phyloP scores from a whole-genome alignment of 2,329 filamentous ascomycete species.

The Pseudodiploospora longispora region DNA sequence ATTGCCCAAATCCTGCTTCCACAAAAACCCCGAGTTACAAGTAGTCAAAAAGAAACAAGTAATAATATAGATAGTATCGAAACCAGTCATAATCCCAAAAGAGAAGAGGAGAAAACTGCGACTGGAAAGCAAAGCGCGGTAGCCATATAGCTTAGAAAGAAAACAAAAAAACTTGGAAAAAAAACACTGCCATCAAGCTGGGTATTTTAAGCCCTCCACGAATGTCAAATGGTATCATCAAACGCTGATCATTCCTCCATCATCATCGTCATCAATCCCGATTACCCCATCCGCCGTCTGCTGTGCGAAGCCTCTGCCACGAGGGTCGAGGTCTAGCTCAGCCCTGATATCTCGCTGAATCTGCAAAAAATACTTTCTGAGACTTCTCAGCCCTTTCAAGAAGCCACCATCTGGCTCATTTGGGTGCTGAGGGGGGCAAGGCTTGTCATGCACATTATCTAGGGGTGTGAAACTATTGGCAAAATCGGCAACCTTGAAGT shows the following conservation, averaged over 20 bases:
- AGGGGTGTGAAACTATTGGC: slow-evolving; percentile 93
- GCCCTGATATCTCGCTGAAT: slow-evolving; percentile 71
- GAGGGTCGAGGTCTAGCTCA: slow-evolving; percentile 39
- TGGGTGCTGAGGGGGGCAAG: slow-evolving; percentile 76
- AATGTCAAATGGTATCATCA: slow-evolving; percentile 16
- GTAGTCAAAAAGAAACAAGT: too few relatives aligned
- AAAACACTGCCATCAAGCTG: neutral
- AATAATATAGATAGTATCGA: too few relatives aligned
- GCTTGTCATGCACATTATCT: slow-evolving; percentile 53
- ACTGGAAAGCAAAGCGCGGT: too few relatives aligned
- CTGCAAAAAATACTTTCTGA: slow-evolving; percentile 76
- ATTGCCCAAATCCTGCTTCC: too few relatives aligned
- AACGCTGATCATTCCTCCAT: slow-evolving; percentile 26
- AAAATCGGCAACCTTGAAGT: slow-evolving; percentile 97
- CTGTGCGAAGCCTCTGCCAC: slow-evolving; percentile 14
- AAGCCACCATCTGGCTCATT: slow-evolving; percentile 82
- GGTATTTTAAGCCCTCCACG: neutral
- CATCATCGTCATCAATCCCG: slow-evolving; percentile 17
- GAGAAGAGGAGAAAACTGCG: too few relatives aligned
- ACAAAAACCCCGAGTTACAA: too few relatives aligned
- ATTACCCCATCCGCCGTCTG: slow-evolving; percentile 1
- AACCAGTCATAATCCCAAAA: too few relatives aligned
- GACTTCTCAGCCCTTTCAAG: slow-evolving; percentile 69
- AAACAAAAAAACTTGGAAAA: neutral
- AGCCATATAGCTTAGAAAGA: too few relatives aligned